Percentiles rank a stretch among this genome's conserved stretches.
Conservation (phyloP, 75 land plant genomes). For the Pinus tabuliformis region DNA sequence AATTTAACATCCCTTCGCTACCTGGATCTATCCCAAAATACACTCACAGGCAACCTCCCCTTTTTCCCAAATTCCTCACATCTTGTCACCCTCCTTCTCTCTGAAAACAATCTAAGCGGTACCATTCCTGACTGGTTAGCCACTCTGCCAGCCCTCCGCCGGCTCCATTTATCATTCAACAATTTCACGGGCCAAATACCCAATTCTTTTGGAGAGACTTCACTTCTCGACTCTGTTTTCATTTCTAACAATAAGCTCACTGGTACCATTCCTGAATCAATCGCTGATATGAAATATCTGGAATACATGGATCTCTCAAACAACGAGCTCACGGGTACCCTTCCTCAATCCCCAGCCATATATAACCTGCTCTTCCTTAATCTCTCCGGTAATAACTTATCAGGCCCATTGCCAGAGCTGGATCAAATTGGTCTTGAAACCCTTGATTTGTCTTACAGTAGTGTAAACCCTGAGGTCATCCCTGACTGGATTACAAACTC, state of each 20-base stretch:
- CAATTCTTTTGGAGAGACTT: not conserved
- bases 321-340: not conserved
- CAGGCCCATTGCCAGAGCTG: not conserved
- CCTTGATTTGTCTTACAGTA: not conserved
- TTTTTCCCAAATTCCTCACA: conserved; percentile 22
- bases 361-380: conserved; percentile 17
- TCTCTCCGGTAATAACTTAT: conserved; percentile 31
- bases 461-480: no score
- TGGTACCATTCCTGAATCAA: conserved; percentile 10
- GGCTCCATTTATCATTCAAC: not conserved
- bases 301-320: not conserved
- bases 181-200: conserved; percentile 10
- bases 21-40: conserved; percentile 40
- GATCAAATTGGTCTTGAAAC: not conserved
- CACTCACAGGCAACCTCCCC: conserved; percentile 19
- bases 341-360: not conserved
- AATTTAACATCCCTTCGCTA: conserved; percentile 16
- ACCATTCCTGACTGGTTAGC: not conserved
- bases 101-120: conserved; percentile 13
- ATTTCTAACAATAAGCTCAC: conserved; percentile 17
- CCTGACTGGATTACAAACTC: no score
- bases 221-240: not conserved
- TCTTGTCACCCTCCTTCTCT: conserved; percentile 23
- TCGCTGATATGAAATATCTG: not conserved
- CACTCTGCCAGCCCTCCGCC: conserved; percentile 2